Conservation (phyloP, 2,329 filamentous ascomycete species). For the Cadophora sp. region DNA sequence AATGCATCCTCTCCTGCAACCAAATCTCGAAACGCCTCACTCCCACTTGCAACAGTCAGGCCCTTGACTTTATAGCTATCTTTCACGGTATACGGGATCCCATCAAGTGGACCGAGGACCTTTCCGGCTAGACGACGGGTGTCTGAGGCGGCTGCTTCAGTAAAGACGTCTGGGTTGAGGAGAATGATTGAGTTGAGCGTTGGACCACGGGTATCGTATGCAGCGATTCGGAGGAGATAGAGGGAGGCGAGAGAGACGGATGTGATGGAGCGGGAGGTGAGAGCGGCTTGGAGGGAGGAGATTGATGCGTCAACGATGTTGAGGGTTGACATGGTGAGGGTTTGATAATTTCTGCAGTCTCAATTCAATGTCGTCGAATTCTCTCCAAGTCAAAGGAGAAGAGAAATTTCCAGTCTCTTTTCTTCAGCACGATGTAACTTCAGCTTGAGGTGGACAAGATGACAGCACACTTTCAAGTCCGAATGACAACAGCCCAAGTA, state of each 20-base stretch:
- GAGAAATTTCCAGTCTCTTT: no score
- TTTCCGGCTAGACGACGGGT: neutral
- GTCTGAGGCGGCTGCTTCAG: neutral
- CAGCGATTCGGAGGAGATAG: neutral
- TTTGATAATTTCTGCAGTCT: neutral
- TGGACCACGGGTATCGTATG: neutral
- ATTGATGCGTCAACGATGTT: neutral
- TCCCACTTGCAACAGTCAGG: slow-evolving; percentile 60
- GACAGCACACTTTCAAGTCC: no score
- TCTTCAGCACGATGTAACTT: no score
- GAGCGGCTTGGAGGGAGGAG: neutral
- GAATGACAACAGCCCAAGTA: no score
- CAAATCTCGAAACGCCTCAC: slow-evolving; percentile 58
- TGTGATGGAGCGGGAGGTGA: neutral
- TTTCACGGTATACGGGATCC: slow-evolving; percentile 62
- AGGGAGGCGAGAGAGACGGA: neutral
- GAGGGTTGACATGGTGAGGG: neutral
- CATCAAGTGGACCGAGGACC: slow-evolving; percentile 49
- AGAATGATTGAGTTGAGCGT: neutral
- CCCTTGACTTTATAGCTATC: slow-evolving; percentile 61
- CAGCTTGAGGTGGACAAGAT: no score
- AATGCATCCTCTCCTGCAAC: slow-evolving; percentile 59
- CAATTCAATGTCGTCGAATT: no score
- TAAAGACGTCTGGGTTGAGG: neutral
- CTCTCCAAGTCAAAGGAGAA: neutral